Base-by-base conservation (phyloP, 345 rosid genomes). In the Luvunga scandens region DNA sequence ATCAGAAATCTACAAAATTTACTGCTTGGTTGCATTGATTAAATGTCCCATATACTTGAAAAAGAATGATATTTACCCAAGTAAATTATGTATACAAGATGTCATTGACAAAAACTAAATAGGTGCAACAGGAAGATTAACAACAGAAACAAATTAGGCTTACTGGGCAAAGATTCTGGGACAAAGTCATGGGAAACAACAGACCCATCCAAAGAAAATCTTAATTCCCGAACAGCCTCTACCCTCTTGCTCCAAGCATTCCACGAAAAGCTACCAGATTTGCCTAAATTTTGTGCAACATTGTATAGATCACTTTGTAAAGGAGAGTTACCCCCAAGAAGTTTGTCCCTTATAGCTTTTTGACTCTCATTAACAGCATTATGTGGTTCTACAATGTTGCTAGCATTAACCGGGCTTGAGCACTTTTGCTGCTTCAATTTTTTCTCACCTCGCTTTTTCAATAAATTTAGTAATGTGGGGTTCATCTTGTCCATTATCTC, bases 181-280 rank as follows among this genome's bases (percentile, higher is more conserved):
- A n/a, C 72, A 85, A 59, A 42, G 78, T 83, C 92, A 75, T 71
- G 77, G 31, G 75, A 78, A 80, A 93, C 81, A 80, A 90, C 82
- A 85, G 74, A 71, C 66, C 97, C 97, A 75, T 91, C 92, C 79
- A 92, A 83, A 80, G 97, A 91, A 88, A 95, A 95, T 79, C 96
- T 87, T 80, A 91, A 75, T 70, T 84, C 84, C 79, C 96, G 84
- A 75, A 85, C 86, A 67, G 92, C 90, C 85, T 95, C 97, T 73
- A 95, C 99, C 86, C 94, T 92, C 80, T 87, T 82, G 76, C 90
- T 90, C 99, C 98, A 95, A 73, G 85, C 75, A 85, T 83, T 86
- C 99, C 99, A 93, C 81, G 81, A 86, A 79, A 65, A 78, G 77
- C 81, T 85, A 77, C 65, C 69, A 64, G 61, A 67, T 67, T 78